phyloP scores from a whole-genome alignment of 345 rosid species.

The Eucalyptus regnans region DNA sequence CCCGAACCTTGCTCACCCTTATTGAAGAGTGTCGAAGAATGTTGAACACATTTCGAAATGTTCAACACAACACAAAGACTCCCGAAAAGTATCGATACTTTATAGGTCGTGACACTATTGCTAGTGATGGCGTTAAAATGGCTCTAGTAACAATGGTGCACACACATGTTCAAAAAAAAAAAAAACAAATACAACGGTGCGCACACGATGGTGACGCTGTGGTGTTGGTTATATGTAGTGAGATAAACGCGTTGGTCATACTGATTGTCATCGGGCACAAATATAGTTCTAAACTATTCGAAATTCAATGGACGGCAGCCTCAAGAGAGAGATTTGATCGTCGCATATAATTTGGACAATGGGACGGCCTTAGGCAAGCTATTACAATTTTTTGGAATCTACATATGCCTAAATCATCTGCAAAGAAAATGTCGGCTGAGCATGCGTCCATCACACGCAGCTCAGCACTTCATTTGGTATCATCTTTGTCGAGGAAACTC shows the following conservation, averaged over 20 bases:
- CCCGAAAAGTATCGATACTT: too few species aligned
- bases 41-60: accelerated
- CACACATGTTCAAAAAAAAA: too few species aligned
- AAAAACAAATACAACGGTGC: background rate
- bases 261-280: background rate
- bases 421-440: background rate
- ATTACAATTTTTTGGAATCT: background rate
- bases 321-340: accelerated
- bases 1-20: too few species aligned
- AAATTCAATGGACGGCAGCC: background rate
- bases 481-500: constrained; percentile 61
- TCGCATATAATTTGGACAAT: background rate
- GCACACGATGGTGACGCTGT: background rate
- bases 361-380: background rate
- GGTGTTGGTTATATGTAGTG: background rate
- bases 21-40: too few species aligned
- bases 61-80: too few species aligned
- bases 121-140: background rate
- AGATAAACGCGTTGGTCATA: background rate
- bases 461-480: constrained; percentile 1
- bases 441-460: background rate
- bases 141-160: background rate
- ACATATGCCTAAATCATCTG: background rate
- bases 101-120: accelerated
- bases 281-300: background rate